These are phyloP conservation scores for Sonneratia alba DNA, from an alignment of 345 rosid genomes.

Conservation along the genomic window DNA sequence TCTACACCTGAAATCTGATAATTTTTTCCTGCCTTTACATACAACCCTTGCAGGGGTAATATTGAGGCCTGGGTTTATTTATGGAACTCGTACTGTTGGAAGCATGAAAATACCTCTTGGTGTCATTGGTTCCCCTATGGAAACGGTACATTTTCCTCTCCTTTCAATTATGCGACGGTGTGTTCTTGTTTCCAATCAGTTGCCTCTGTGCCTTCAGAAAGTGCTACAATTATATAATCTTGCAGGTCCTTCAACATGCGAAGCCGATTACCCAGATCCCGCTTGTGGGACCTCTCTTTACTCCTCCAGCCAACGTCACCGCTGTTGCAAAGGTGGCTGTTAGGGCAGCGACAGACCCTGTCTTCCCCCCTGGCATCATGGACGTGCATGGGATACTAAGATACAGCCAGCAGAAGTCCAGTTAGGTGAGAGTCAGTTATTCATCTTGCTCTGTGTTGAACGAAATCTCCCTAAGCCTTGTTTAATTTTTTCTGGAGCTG, in stretches of 20 bases:
- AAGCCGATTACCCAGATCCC: constrained; percentile 48
- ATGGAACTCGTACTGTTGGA: constrained; percentile 83
- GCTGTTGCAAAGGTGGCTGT: constrained; percentile 42
- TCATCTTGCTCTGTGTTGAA: neutral
- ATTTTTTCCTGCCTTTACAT: neutral
- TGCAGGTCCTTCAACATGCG: constrained; percentile 43
- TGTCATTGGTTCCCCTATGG: constrained; percentile 77
- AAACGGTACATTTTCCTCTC: constrained; percentile 44
- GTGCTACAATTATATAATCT: neutral
- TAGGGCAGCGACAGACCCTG: constrained; percentile 49
- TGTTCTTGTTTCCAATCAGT: neutral
- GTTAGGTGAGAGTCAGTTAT: neutral
- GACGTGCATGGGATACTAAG: constrained; percentile 38
- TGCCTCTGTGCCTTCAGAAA: neutral
- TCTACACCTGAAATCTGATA: neutral
- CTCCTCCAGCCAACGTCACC: constrained; percentile 40
- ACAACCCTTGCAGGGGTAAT: constrained; percentile 50
- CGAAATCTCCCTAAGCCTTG: neutral
- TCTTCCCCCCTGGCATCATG: constrained; percentile 45
- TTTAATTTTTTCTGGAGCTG: neutral
- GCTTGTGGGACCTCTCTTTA: constrained; percentile 41
- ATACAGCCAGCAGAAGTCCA: constrained; percentile 29
- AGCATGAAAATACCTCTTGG: constrained; percentile 75
- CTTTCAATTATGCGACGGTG: neutral
- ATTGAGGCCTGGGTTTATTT: constrained; percentile 86